Evolutionary conservation across 306 rosid species (phyloP), one percentile per base, ranked within the genome.

Genomic region (Quercus glauca): DNA sequence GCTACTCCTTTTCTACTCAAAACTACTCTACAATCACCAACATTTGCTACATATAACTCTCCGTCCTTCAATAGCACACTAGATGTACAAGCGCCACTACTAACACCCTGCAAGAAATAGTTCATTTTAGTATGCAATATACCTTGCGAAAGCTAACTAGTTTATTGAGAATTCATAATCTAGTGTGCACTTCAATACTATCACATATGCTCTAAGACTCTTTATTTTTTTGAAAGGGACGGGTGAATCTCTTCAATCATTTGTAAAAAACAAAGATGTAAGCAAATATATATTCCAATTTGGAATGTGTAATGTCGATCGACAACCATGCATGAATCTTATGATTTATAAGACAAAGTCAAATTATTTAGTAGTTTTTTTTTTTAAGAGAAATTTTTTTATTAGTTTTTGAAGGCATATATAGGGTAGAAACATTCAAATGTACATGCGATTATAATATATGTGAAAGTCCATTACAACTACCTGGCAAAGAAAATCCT

Each of bases 1-100:
- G 89, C 86, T 49, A 59, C 63, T 21, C 89, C 89, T 7, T 77
- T 73, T 69, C 79, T 79, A 69, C 89, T 53, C 58, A 86, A 9
- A 21, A 86, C 89, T 13, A 76, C 86, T 82, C 84, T 69, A 68
- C 89, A 86, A 56, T 86, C 89, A 49, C 89, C 89, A 1, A 80
- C 82, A 56, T 83, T 86, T 8, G 89, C 82, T 14, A 79, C 89
- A 19, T 76, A 69, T 18, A 86, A 33, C 55, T 79, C 75, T 65
- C 89, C 84, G 10, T 73, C 72, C 76, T 76, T 86, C 43, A 86
- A n/a, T 12, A 86, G 6, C 71, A 83, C 89, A 57, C 86, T 86
- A 0, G 84, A 82, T 33, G 82, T 79, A 67, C 88, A 85, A 5
- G 88, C 88, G 79, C 88, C 88, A 60, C 88, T 82, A n/a, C 79